Base-by-base conservation (phyloP, 148 eudicot genomes). In the Cornus kousa region DNA sequence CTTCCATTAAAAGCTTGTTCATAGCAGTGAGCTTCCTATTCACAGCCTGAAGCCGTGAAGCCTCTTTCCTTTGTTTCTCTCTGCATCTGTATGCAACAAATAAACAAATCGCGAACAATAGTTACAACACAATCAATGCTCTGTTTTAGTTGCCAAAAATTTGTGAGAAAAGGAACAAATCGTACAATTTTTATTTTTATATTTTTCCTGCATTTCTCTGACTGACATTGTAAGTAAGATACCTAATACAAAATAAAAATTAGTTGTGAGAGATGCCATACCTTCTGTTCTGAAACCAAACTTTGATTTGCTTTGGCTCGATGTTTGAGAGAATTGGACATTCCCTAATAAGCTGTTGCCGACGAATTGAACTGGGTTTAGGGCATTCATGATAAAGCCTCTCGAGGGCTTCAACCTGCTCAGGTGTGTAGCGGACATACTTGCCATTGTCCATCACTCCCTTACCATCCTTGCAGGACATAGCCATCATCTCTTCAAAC, bases 331-430 rank as follows among this genome's bases (percentile, higher is more conserved):
- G 89, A 72, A 94, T 92, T 9, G 98, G 97, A 79, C 95, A 91
- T 69, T 94, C 98, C 4, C 98, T 88, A 67, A 94, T 92, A n/a
- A 94, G 93, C 87, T 94, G 98, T 73, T 94, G 98, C 5, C 98
- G 91, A 53, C 98, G 97, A 78, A 91, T 86, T 28, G 98, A 94
- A 68, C 93, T 94, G 69, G 98, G 98, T 79, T 94, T 94, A 20
- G 98, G 98, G 81, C 98, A 94, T 14, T 94, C 98, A 76, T 91
- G 95, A 87, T 94, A 94, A 28, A 94, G 89, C 91, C 98, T 89
- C 85, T 92, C 98, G n/a, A 94, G 91, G 80, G 98, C 98, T 81
- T 94, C 98, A 82, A 94, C 97, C 90, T 94, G 98, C 93, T 94
- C 98, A 70, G 98, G 98, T 57, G 98, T 94, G 79, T 94, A 94